phyloP scores from a whole-genome alignment of 2,329 filamentous ascomycete species.

The Harringtonia lauricola region DNA sequence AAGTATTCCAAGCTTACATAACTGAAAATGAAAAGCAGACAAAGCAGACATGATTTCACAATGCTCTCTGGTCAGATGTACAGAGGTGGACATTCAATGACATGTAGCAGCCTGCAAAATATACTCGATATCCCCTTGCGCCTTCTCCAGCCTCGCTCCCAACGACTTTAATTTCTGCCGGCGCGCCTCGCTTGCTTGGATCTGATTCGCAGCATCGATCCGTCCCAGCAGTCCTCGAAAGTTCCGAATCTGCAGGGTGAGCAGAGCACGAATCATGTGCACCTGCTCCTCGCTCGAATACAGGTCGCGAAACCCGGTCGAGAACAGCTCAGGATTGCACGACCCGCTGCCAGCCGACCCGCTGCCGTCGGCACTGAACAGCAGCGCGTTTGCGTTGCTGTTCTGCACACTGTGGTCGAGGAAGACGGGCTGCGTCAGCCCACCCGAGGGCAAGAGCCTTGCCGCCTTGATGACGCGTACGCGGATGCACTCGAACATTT shows the following conservation, averaged over 20 bases:
- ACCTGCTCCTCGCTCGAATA: conserved; percentile 20
- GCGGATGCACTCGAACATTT: conserved; percentile 19
- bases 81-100: too few species aligned
- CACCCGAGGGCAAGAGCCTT: neutral
- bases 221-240: conserved; percentile 13
- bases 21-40: too few species aligned
- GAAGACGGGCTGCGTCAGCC: too few species aligned
- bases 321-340: conserved; percentile 18
- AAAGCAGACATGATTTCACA: too few species aligned
- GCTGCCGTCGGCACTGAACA: neutral
- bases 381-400: neutral
- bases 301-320: conserved; percentile 13
- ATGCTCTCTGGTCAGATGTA: too few species aligned
- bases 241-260: conserved; percentile 16
- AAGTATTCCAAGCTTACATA: neutral
- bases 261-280: conserved; percentile 17
- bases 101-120: neutral
- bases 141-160: neutral
- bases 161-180: neutral
- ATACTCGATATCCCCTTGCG: neutral
- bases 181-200: neutral
- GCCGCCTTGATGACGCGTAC: conserved; percentile 9
- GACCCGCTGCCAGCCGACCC: conserved; percentile 1
- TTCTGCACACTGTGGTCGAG: too few species aligned
- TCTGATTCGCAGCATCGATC: neutral